Conservation (phyloP, 164 flowering plant species). For the Tetrastigma voinierianum region DNA sequence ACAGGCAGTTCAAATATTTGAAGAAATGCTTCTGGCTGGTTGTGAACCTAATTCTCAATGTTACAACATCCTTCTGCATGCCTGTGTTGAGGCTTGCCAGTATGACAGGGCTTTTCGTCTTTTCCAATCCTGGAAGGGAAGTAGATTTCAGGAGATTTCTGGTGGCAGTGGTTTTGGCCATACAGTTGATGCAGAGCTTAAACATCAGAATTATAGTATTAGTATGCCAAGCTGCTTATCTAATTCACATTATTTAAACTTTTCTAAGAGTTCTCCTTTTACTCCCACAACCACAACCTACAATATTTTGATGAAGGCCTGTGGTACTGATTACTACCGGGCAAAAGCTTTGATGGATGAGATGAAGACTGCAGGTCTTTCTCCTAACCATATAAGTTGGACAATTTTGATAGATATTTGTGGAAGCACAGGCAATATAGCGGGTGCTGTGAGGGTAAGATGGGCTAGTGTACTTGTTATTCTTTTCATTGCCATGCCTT, state of each 20-base stretch:
- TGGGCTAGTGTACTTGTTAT: too few species aligned
- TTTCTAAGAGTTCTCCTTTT: slow-evolving; percentile 45
- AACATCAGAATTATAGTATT: slow-evolving; percentile 12
- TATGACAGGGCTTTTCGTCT: slow-evolving; percentile 88
- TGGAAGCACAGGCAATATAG: slow-evolving; percentile 60
- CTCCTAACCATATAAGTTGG: slow-evolving; percentile 86
- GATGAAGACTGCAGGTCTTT: slow-evolving; percentile 66
- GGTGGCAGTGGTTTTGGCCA: slow-evolving; percentile 9
- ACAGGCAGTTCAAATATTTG: slow-evolving; percentile 63
- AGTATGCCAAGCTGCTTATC: slow-evolving; percentile 14
- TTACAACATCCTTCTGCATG: slow-evolving; percentile 78
- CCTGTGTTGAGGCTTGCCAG: slow-evolving; percentile 84
- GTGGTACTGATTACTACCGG: slow-evolving; percentile 72
- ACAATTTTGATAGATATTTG: slow-evolving; percentile 67
- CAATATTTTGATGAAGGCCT: slow-evolving; percentile 88
- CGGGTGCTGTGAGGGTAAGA: slow-evolving; percentile 66
- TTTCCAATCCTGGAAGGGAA: slow-evolving; percentile 64
- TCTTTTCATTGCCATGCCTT: not conserved
- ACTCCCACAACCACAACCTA: slow-evolving; percentile 75
- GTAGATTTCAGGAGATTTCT: slow-evolving; percentile 18
- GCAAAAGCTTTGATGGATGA: slow-evolving; percentile 77
- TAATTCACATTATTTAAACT: slow-evolving; percentile 23
- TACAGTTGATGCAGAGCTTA: slow-evolving; percentile 7
- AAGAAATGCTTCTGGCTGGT: slow-evolving; percentile 81
- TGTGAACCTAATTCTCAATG: slow-evolving; percentile 81